These are phyloP conservation scores for Verticillium isaacii DNA, from an alignment of 2,329 filamentous ascomycete species.

Conservation along the genomic window DNA sequence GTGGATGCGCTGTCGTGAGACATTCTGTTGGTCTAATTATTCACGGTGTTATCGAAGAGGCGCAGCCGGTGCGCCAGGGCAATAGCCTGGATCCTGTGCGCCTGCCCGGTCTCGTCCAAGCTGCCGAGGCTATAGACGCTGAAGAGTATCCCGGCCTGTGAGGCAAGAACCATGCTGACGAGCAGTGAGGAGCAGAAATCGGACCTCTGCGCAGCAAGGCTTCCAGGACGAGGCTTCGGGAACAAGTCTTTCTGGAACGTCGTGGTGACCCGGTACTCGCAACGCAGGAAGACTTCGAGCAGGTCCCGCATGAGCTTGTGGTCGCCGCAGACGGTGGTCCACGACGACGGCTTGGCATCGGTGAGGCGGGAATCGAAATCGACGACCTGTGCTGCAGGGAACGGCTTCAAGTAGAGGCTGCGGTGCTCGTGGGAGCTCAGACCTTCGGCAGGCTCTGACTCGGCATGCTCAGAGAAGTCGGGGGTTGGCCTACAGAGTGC, in stretches of 20 bases:
- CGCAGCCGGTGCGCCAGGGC: slow-evolving; percentile 24
- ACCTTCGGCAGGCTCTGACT: background rate
- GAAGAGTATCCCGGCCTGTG: slow-evolving; percentile 29
- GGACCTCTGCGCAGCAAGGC: slow-evolving; percentile 14
- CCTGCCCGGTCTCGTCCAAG: slow-evolving; percentile 29
- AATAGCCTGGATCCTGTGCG: slow-evolving; percentile 25
- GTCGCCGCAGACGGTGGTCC: slow-evolving; percentile 20
- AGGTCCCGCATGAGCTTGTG: slow-evolving; percentile 18
- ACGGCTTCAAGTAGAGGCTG: slow-evolving; percentile 27
- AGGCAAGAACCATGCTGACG: slow-evolving; percentile 20
- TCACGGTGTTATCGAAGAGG: slow-evolving; percentile 17
- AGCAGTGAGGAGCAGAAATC: slow-evolving; percentile 20
- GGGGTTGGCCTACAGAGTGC: background rate
- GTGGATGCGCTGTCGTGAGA: slow-evolving; percentile 18
- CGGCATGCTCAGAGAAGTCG: background rate
- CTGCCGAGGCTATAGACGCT: slow-evolving; percentile 26
- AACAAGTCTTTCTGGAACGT: slow-evolving; percentile 21
- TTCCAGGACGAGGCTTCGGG: too few relatives aligned
- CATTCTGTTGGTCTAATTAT: slow-evolving; percentile 7
- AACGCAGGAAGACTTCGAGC: slow-evolving; percentile 15
- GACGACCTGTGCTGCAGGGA: slow-evolving; percentile 26
- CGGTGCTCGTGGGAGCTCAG: slow-evolving; percentile 7
- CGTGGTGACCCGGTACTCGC: slow-evolving; percentile 14
- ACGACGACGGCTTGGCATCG: slow-evolving; percentile 17
- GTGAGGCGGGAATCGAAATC: slow-evolving; percentile 29